Evolutionary conservation across 176 grass and related monocot genomes (phyloP).

Genomic region (Juncus effusus): DNA sequence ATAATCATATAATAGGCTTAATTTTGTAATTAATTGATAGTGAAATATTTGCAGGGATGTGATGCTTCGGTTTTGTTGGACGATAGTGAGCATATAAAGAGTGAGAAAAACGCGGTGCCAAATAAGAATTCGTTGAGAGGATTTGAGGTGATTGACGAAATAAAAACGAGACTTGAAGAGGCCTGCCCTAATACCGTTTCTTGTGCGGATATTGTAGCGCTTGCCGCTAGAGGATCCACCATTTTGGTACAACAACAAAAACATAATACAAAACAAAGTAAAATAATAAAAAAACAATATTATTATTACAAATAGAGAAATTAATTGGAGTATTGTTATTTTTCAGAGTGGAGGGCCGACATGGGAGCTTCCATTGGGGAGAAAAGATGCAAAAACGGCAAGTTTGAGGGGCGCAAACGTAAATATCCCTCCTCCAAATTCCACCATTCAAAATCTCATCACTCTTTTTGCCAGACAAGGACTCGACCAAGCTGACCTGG

Average conservation of each 20-base stretch:
- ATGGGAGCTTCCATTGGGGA: conserved; percentile 85
- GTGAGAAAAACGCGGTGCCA: conserved; percentile 62
- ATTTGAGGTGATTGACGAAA: conserved; percentile 73
- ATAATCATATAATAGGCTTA: too few relatives aligned
- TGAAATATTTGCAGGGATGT: conserved; percentile 55
- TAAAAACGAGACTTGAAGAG: conserved; percentile 70
- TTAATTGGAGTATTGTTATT: neutral
- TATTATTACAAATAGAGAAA: neutral
- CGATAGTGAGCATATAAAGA: conserved; percentile 37
- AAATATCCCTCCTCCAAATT: conserved; percentile 79
- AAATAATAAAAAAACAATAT: neutral
- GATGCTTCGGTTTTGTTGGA: conserved; percentile 77
- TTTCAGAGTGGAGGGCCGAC: conserved; percentile 62
- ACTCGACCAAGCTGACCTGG: conserved; percentile 62
- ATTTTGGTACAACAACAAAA: conserved; percentile 37
- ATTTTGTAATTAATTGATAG: conserved; percentile 12
- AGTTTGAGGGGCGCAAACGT: conserved; percentile 75
- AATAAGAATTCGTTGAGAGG: conserved; percentile 79
- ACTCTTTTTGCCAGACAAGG: conserved; percentile 61
- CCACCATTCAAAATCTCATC: conserved; percentile 49
- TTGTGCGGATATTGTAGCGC: conserved; percentile 64
- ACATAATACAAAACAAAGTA: neutral
- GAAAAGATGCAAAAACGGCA: conserved; percentile 71
- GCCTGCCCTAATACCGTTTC: conserved; percentile 67
- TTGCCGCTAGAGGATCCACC: conserved; percentile 68